Percentiles rank a stretch among this genome's conserved stretches.
These are phyloP conservation scores for Trypanosoma rangeli DNA, from an alignment of 208 protist genomes.

Conservation along the genomic window DNA sequence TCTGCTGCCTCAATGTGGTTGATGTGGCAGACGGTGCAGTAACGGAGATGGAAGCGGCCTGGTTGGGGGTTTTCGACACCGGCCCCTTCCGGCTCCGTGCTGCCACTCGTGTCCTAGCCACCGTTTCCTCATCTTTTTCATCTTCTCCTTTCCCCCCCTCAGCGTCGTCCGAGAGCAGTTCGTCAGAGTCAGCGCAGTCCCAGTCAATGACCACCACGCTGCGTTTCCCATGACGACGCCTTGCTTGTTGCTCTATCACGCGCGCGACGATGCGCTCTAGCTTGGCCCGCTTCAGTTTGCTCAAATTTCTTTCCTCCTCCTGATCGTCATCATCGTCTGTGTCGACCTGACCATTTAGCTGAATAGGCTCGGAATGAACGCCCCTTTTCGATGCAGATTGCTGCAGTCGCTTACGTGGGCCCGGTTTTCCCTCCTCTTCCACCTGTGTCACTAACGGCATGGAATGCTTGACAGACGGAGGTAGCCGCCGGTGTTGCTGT, in stretches of 20 bases:
- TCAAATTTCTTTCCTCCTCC: constrained; percentile 5
- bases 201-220: constrained; percentile 88
- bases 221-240: constrained; percentile 62
- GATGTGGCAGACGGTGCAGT: constrained; percentile 14
- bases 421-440: background rate
- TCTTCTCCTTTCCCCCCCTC: constrained; percentile 1
- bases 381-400: constrained; percentile 8
- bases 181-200: constrained; percentile 37
- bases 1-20: constrained; percentile 3
- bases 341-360: background rate
- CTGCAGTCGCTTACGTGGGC: constrained; percentile 3
- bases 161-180: constrained; percentile 10
- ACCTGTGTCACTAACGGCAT: constrained; percentile 20
- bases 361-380: background rate
- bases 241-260: constrained; percentile 48
- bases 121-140: background rate
- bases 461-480: constrained; percentile 23
- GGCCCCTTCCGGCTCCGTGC: constrained; percentile 10
- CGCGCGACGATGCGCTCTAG: constrained; percentile 73
- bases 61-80: constrained; percentile 20
- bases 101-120: background rate
- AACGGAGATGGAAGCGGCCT: constrained; percentile 23
- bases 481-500: constrained; percentile 31
- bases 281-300: constrained; percentile 42
- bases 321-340: constrained; percentile 24